Evolutionary conservation across 768 basidiomycete species (phyloP), one percentile per base, ranked within the genome.

Genomic region (Russula brevipes): DNA sequence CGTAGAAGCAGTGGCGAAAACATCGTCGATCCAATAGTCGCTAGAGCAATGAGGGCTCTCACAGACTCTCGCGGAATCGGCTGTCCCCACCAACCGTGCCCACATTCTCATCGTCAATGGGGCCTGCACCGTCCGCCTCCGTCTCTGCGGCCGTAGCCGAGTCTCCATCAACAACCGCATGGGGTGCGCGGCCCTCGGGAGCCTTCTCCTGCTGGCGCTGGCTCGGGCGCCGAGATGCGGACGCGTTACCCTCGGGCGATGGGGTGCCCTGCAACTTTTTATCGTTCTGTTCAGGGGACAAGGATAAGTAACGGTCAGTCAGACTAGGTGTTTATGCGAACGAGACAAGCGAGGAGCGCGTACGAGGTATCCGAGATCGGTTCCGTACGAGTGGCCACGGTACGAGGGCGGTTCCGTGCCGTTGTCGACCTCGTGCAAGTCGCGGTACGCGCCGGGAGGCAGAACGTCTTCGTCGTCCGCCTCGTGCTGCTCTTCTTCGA

Each of bases 131-230:
- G 16, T 71, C 71, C 10, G 63, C 70, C 11, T 66, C 70, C 2
- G 59, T 63, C 12, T 69, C 60, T 6, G 45, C 54, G 9, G 16
- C 30, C 6, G 41, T 38, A 36, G 35, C 44, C 4, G 61, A 61
- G 2, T 57, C 60, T 14, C 45, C 54, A 30, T 60, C 59, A 5
- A 45, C 30, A 19, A 63, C 67, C 35, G 54, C 50, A 61, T 75
- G 79, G 11, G 78, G 80, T 10, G 65, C 47, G 19, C 79, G 78
- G 6, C 82, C 83, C 69, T 85, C 87, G 0, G 88, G 86, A 10
- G 88, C 86, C 74, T 89, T 89, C 72, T 88, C 89, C 74, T 83
- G 80, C 70, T 83, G 85, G 51, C 89, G 82, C 68, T 80, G 78
- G 69, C 82, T 86, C 30, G 79, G 76, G 54, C 78, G 75, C 46